Evolutionary conservation across 1,139 yeast species (phyloP).

Genomic region (Scheffersomyces insectosa): DNA sequence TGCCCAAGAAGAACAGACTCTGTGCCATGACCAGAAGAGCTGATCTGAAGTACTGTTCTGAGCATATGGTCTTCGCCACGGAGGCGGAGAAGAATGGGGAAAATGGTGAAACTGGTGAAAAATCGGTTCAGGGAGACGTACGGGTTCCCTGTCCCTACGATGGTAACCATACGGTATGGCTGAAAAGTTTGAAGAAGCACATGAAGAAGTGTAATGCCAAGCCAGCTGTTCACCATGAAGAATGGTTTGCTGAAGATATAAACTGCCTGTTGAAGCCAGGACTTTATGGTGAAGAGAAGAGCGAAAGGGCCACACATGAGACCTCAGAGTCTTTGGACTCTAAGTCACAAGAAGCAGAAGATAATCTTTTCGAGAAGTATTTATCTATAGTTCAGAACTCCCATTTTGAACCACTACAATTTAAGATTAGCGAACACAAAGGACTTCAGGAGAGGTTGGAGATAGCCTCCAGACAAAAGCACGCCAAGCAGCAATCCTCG

Average conservation of each 20-base stretch:
- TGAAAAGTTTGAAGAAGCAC: slow-evolving; percentile 56
- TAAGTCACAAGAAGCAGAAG: slow-evolving; percentile 4
- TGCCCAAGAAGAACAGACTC: slow-evolving; percentile 49
- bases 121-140: slow-evolving; percentile 16
- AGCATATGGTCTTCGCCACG: slow-evolving; percentile 43
- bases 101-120: slow-evolving; percentile 10
- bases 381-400: slow-evolving; percentile 18
- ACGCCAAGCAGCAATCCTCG: slow-evolving; percentile 81
- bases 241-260: slow-evolving; percentile 45
- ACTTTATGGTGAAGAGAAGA: neutral
- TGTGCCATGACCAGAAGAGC: slow-evolving; percentile 65
- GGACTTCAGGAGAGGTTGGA: slow-evolving; percentile 40
- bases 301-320: neutral
- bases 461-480: slow-evolving; percentile 63
- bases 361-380: slow-evolving; percentile 17
- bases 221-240: slow-evolving; percentile 30
- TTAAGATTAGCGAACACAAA: slow-evolving; percentile 20
- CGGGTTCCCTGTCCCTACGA: slow-evolving; percentile 81
- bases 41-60: slow-evolving; percentile 58
- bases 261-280: slow-evolving; percentile 25
- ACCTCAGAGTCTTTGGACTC: neutral
- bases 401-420: slow-evolving; percentile 17
- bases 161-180: slow-evolving; percentile 72
- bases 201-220: slow-evolving; percentile 59
- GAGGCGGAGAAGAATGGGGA: slow-evolving; percentile 3